Evolutionary conservation across 1,284 basidiomycete genomes (phyloP).

Genomic region (Apiotrichum mycotoxinovorans): DNA sequence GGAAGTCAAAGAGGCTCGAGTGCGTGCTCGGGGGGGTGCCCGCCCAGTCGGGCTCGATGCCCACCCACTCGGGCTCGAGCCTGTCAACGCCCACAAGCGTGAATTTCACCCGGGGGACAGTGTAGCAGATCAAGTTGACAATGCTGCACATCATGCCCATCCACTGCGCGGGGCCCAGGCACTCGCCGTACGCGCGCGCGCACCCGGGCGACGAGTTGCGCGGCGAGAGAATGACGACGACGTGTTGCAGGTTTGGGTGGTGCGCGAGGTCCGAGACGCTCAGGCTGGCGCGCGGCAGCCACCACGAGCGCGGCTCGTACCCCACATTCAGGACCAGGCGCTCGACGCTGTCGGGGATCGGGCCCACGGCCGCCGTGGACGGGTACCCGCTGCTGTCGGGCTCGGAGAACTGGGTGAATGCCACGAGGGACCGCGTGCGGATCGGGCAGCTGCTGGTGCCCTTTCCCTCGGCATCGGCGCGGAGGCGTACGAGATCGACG

Average conservation of each 20-base stretch:
- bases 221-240: neutral
- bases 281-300: constrained; percentile 13
- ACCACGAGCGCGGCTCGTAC: constrained; percentile 16
- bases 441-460: constrained; percentile 2
- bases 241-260: neutral
- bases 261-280: neutral
- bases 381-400: constrained; percentile 5
- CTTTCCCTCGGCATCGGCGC: constrained; percentile 7
- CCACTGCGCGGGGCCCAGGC: neutral
- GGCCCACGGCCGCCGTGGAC: constrained; percentile 5
- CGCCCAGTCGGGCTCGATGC: neutral
- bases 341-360: constrained; percentile 8
- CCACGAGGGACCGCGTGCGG: constrained; percentile 1
- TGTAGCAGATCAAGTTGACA: constrained; percentile 3
- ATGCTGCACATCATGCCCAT: constrained; percentile 7
- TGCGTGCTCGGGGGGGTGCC: neutral
- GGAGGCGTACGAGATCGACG: constrained; percentile 8
- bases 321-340: constrained; percentile 15
- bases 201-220: neutral
- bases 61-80: constrained; percentile 7
- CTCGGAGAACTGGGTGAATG: constrained; percentile 15
- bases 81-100: constrained; percentile 14
- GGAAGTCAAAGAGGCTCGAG: neutral
- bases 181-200: constrained; percentile 1
- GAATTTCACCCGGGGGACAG: constrained; percentile 2